These are phyloP conservation scores for Globisporangium splendens DNA, from an alignment of 352 stramenopile species.

Conservation along the genomic window DNA sequence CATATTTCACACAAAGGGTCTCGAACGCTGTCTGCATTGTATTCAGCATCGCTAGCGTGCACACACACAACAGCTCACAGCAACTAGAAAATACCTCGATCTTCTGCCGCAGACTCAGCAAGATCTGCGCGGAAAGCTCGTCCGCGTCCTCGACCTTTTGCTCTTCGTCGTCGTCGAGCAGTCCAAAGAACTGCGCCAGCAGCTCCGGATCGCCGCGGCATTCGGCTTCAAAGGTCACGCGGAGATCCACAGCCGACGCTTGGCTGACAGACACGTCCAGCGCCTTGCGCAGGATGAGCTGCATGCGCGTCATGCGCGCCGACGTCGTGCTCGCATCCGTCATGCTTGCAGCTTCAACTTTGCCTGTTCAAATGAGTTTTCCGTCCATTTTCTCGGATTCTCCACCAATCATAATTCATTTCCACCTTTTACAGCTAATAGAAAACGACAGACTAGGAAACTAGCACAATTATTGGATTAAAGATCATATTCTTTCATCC, in stretches of 20 bases:
- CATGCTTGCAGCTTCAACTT: neutral
- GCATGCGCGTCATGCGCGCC: conserved; percentile 47
- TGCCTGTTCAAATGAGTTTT: too few species aligned
- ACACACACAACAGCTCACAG: neutral
- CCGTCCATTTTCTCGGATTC: neutral
- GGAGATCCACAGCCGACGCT: conserved; percentile 43
- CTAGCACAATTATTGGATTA: neutral
- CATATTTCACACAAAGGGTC: conserved; percentile 43
- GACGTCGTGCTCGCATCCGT: conserved; percentile 16
- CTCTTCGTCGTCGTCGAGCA: too few species aligned
- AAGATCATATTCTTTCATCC: neutral
- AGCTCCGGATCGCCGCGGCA: conserved; percentile 49
- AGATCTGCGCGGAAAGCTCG: conserved; percentile 40
- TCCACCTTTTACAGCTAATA: neutral
- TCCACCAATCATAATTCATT: neutral
- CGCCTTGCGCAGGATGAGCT: conserved; percentile 60
- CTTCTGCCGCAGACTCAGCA: conserved; percentile 48
- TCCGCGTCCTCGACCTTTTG: conserved; percentile 17
- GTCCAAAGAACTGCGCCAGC: conserved; percentile 44
- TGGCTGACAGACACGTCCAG: conserved; percentile 54
- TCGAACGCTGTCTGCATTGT: conserved; percentile 33
- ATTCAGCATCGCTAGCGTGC: too few species aligned
- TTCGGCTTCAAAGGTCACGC: conserved; percentile 44
- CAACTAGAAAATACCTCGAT: conserved; percentile 25
- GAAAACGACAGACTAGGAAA: neutral